A percentile compares a stretch with the other conserved stretches of the same genome.
Conservation (phyloP, 2,329 filamentous ascomycete species). For the Phialophora expanda region DNA sequence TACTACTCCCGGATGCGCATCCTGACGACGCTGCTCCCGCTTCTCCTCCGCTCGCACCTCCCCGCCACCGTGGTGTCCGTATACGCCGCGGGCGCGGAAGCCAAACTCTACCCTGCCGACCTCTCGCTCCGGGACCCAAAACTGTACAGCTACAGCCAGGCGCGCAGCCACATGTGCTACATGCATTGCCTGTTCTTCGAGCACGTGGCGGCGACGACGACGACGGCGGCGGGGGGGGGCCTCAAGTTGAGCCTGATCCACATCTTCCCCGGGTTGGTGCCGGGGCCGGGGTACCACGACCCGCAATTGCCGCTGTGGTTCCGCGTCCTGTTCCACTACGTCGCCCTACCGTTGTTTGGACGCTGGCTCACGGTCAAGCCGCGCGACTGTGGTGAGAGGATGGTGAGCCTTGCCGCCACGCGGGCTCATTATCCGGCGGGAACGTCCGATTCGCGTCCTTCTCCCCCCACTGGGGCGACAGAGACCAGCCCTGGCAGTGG, state of each 20-base stretch:
- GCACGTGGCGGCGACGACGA: too few species aligned
- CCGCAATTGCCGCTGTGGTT: constrained; percentile 43
- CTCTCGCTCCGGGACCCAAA: constrained; percentile 41
- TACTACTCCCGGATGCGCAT: constrained; percentile 45
- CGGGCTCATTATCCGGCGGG: constrained; percentile 29
- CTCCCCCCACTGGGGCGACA: too few species aligned
- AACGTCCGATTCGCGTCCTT: not conserved
- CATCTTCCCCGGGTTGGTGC: constrained; percentile 46
- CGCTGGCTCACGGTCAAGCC: constrained; percentile 39
- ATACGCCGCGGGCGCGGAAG: constrained; percentile 43
- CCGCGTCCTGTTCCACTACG: constrained; percentile 38
- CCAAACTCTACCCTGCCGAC: constrained; percentile 37
- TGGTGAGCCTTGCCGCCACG: constrained; percentile 39
- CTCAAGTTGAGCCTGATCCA: constrained; percentile 41
- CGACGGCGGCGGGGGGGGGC: too few species aligned
- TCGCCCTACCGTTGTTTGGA: constrained; percentile 35
- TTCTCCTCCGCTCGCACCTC: constrained; percentile 36
- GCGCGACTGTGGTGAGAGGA: constrained; percentile 43
- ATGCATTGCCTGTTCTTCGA: constrained; percentile 45
- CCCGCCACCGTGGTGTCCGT: constrained; percentile 43
- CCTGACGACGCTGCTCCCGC: constrained; percentile 40
- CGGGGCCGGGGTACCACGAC: constrained; percentile 41
- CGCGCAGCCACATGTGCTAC: constrained; percentile 42
- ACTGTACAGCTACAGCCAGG: constrained; percentile 41
- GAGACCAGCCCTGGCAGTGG: constrained; percentile 35